Conservation (phyloP, 2,329 filamentous ascomycete species). For the Sporothrix dimorphospora region DNA sequence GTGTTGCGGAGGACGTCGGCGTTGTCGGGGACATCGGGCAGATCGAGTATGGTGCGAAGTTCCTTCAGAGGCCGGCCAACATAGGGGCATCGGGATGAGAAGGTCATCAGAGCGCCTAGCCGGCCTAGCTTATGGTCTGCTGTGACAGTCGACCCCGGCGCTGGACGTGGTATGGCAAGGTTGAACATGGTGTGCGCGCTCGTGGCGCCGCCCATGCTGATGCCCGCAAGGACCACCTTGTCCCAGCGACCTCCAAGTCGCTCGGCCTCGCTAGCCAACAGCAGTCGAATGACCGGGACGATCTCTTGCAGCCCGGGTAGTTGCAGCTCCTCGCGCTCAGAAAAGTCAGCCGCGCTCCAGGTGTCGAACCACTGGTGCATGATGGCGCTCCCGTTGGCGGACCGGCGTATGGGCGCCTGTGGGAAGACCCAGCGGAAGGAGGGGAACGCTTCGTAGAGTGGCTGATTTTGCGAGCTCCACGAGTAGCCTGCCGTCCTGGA, state of each 20-base stretch:
- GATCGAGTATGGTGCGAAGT: slow-evolving; percentile 40
- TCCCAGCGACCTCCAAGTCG: slow-evolving; percentile 33
- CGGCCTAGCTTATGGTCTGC: not conserved
- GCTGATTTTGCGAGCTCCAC: slow-evolving; percentile 38
- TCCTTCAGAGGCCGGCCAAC: slow-evolving; percentile 40
- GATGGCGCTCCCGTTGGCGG: slow-evolving; percentile 38
- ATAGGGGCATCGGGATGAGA: slow-evolving; percentile 44
- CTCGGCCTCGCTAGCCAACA: slow-evolving; percentile 42
- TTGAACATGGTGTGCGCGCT: slow-evolving; percentile 26
- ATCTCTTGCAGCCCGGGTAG: slow-evolving; percentile 45
- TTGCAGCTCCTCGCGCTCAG: slow-evolving; percentile 48
- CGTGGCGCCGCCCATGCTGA: slow-evolving; percentile 50
- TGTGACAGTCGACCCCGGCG: not conserved
- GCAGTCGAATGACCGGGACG: slow-evolving; percentile 40
- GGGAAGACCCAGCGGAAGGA: slow-evolving; percentile 55
- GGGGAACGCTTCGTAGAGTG: slow-evolving; percentile 47
- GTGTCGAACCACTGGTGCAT: slow-evolving; percentile 51
- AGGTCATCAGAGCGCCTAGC: slow-evolving; percentile 43
- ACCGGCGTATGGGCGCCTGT: slow-evolving; percentile 41
- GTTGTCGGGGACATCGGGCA: slow-evolving; percentile 31
- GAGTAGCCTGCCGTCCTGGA: slow-evolving; percentile 35
- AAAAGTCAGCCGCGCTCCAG: slow-evolving; percentile 43
- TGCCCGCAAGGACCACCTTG: slow-evolving; percentile 48
- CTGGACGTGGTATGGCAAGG: slow-evolving; percentile 24
- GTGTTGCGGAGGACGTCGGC: slow-evolving; percentile 43